Evolutionary conservation across 768 basidiomycete species (phyloP).

Genomic region (Serendipita sp.): DNA sequence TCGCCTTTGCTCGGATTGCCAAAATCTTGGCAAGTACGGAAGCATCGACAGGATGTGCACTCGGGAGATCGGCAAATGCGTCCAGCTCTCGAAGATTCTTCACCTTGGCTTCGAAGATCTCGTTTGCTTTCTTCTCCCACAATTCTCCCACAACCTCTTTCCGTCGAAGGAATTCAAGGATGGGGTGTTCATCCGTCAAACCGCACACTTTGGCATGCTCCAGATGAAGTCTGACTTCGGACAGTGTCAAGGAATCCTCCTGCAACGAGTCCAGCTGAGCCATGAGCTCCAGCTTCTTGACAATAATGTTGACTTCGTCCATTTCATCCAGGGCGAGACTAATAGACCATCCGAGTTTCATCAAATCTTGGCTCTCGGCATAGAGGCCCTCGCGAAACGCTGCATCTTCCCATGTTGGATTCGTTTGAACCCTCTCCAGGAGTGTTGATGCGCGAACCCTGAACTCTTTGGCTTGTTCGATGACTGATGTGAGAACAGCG

Average conservation of each 20-base stretch:
- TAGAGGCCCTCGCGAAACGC: constrained; percentile 33
- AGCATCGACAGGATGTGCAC: constrained; percentile 52
- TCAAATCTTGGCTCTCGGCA: constrained; percentile 48
- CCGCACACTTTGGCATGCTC: constrained; percentile 53
- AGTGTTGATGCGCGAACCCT: constrained; percentile 38
- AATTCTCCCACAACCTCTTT: constrained; percentile 49
- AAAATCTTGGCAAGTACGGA: constrained; percentile 49
- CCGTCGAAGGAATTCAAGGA: constrained; percentile 46
- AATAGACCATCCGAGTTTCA: constrained; percentile 53
- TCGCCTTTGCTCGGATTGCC: constrained; percentile 47
- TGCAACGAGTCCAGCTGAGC: constrained; percentile 58
- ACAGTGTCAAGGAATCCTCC: constrained; percentile 44
- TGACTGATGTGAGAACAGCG: constrained; percentile 33
- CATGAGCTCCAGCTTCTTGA: constrained; percentile 61
- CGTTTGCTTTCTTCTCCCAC: constrained; percentile 55
- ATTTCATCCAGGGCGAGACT: constrained; percentile 78
- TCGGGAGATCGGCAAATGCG: constrained; percentile 47
- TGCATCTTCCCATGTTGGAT: not conserved
- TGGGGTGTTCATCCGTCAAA: constrained; percentile 46
- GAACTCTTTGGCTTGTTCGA: constrained; percentile 47
- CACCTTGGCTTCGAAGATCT: constrained; percentile 25
- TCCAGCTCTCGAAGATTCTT: constrained; percentile 39
- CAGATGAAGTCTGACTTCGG: constrained; percentile 60
- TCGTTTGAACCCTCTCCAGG: constrained; percentile 23
- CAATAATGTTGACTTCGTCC: constrained; percentile 58